Base-by-base conservation (phyloP, 768 basidiomycete species). In the Termitomyces sp. region DNA sequence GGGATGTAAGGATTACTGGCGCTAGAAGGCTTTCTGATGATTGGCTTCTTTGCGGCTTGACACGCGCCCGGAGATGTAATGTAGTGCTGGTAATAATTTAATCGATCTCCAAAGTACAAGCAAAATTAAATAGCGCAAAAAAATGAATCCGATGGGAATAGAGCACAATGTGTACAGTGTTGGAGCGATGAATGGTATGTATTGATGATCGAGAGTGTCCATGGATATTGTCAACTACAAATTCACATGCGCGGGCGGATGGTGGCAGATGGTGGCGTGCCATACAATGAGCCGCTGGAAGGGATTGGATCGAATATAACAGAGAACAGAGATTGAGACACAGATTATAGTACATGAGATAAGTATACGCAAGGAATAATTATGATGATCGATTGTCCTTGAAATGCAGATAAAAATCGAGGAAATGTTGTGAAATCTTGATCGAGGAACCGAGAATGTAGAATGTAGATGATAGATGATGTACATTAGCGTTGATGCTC, bases 401-500 rank as follows among this genome's bases (percentile, higher is more conserved):
- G 34, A 41, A 51, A 54, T 62, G 63, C 50, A 56, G 61, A 48
- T 22, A 20, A 33, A 51, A 46, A 54, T 26, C 12, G 22, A 36
- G 34, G 5, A 47, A 55, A 9, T 44, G 48, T 31, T 15, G 39
- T 48, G n/a, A 18, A 41, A 48, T 54, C 37, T 53, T n/a, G 29
- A 46, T 28, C 18, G 31, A 37, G 42, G 16, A 53, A 41, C 18
- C 15, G 26, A 20, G 31, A n/a, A 22, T n/a, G n/a, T n/a, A n/a
- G n/a, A n/a, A n/a, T n/a, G n/a, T n/a, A n/a, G n/a, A n/a, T n/a
- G n/a, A 18, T 44, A 26, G 45, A 31, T 41, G 47, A 15, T 37
- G 24, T 39, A 52, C 37, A 42, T 52, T 60, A 28, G 52, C 33
- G 52, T 44, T 45, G 53, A 26, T 56, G 29, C 22, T 66, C 80